These are phyloP conservation scores for Purshia tridentata DNA, from an alignment of 306 rosid genomes.

Conservation along the genomic window DNA sequence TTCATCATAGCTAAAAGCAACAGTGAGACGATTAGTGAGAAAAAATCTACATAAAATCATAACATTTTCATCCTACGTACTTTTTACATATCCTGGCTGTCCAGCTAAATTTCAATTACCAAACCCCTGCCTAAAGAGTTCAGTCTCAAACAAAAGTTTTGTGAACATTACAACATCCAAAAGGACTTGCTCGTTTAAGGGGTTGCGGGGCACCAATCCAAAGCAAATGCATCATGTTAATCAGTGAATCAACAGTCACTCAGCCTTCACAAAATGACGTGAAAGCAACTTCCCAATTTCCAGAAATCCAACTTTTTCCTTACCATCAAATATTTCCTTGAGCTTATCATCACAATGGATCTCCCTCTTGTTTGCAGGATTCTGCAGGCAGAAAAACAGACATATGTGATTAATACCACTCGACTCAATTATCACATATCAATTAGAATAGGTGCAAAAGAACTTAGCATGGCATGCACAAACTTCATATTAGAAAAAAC, in stretches of 20 bases:
- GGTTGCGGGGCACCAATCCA: background rate
- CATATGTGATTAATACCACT: background rate
- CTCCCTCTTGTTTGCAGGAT: constrained; percentile 45
- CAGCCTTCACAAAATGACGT: constrained; percentile 39
- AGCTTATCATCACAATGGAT: constrained; percentile 47
- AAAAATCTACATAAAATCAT: background rate
- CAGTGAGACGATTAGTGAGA: background rate
- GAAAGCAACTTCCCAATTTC: constrained; percentile 42
- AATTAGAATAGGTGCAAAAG: background rate
- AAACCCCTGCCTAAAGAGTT: background rate
- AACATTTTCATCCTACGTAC: background rate
- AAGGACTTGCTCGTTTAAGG: background rate
- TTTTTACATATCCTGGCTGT: constrained; percentile 7
- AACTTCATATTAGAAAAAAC: background rate
- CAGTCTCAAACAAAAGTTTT: background rate
- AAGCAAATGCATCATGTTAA: background rate
- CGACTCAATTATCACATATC: background rate
- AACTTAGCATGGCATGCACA: background rate
- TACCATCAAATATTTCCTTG: constrained; percentile 44
- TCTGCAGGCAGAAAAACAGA: constrained; percentile 29
- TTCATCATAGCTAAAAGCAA: background rate
- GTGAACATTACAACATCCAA: background rate
- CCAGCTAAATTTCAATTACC: background rate
- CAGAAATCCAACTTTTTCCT: constrained; percentile 38
- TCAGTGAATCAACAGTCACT: constrained; percentile 2